These are phyloP conservation scores for Auxenochlorella pyrenoidosa DNA, from an alignment of 139 green algal genomes.

Conservation along the genomic window DNA sequence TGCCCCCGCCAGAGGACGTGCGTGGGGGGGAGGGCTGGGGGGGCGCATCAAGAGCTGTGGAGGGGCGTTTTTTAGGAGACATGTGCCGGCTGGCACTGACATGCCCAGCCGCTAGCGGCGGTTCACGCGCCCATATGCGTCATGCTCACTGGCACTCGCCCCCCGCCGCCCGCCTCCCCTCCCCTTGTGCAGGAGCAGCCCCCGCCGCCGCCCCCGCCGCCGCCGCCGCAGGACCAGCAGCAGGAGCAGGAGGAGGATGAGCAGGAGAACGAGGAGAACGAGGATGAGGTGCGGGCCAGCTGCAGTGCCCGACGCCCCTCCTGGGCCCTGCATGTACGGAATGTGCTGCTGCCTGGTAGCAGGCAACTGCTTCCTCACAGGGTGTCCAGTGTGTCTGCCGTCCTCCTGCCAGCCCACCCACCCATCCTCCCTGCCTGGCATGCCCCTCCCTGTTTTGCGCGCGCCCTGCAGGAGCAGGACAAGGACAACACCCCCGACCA, in stretches of 20 bases:
- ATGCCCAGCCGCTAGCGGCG: too few species aligned
- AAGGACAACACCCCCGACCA: conserved; percentile 58
- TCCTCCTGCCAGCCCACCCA: too few species aligned
- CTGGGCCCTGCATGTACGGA: too few species aligned
- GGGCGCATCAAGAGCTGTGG: background rate
- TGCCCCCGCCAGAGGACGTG: conserved; percentile 40
- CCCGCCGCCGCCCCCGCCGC: conserved; percentile 33
- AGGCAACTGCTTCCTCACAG: too few species aligned
- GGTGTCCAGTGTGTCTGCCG: too few species aligned
- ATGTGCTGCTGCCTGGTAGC: too few species aligned
- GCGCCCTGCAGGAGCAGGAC: conserved; percentile 72
- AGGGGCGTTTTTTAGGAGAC: too few species aligned
- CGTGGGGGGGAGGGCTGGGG: background rate
- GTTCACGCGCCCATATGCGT: too few species aligned
- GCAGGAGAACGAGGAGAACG: conserved; percentile 37
- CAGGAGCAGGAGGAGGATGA: conserved; percentile 38
- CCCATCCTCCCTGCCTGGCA: conserved; percentile 76
- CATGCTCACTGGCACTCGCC: too few species aligned
- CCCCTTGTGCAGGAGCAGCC: conserved; percentile 55
- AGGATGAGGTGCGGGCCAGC: background rate
- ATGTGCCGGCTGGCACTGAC: too few species aligned
- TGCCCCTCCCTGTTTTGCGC: conserved; percentile 73
- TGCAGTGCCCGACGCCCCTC: too few species aligned
- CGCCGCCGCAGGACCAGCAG: conserved; percentile 37
- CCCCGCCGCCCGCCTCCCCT: background rate